These are phyloP conservation scores for Podosphaera leucotricha DNA, from an alignment of 2,329 filamentous ascomycete genomes.

Conservation along the genomic window DNA sequence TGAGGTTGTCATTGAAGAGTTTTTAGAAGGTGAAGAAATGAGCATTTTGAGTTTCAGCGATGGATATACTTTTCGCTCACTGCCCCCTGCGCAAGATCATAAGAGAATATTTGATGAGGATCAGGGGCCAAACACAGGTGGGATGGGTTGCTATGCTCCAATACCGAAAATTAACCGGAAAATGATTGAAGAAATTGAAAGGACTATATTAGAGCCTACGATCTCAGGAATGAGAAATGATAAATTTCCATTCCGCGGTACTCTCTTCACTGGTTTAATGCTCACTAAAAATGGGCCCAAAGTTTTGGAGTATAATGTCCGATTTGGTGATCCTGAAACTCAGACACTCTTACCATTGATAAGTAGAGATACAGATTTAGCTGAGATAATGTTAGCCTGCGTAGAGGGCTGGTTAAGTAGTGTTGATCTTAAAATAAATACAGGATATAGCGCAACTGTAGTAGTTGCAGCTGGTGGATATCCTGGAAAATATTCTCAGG, in stretches of 20 bases:
- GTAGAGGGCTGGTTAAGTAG: conserved; percentile 49
- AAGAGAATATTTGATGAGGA: conserved; percentile 78
- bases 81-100: conserved; percentile 88
- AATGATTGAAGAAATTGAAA: conserved; percentile 56
- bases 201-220: conserved; percentile 68
- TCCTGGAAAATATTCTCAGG: conserved; percentile 66
- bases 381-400: conserved; percentile 72
- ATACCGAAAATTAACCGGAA: conserved; percentile 19
- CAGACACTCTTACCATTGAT: conserved; percentile 67
- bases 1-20: conserved; percentile 91
- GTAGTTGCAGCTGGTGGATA: conserved; percentile 89
- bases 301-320: conserved; percentile 78
- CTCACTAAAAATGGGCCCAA: conserved; percentile 62
- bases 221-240: conserved; percentile 73
- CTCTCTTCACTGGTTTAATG: conserved; percentile 83
- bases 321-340: conserved; percentile 80
- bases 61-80: conserved; percentile 57
- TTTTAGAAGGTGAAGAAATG: conserved; percentile 72
- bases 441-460: conserved; percentile 53
- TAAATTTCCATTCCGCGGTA: conserved; percentile 46
- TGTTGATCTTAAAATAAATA: conserved; percentile 41
- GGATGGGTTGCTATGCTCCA: conserved; percentile 3
- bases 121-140: conserved; percentile 2
- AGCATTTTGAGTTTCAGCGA: conserved; percentile 83
- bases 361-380: conserved; percentile 56